Evolutionary conservation across 768 basidiomycete species (phyloP).

Genomic region (Gloeophyllum trabeum): DNA sequence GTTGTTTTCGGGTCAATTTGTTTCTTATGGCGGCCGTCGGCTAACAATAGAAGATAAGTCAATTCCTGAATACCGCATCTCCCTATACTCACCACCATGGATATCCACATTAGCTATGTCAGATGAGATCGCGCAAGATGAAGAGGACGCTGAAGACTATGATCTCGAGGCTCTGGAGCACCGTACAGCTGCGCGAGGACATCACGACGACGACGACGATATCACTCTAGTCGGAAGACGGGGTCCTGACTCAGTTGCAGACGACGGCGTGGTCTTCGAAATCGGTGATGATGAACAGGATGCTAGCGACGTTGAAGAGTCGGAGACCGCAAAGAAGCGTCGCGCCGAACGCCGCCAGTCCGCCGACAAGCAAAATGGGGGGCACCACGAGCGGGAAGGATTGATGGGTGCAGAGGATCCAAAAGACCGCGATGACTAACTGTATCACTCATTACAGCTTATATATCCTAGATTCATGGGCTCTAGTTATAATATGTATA

Average conservation of each 20-base stretch:
- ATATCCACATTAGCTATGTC: slow-evolving; percentile 81
- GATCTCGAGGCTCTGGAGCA: slow-evolving; percentile 68
- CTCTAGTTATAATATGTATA: slow-evolving; percentile 12
- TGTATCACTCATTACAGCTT: background rate
- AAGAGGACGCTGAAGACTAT: slow-evolving; percentile 89
- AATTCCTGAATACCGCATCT: slow-evolving; percentile 1
- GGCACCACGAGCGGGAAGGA: slow-evolving; percentile 52
- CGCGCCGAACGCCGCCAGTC: slow-evolving; percentile 25
- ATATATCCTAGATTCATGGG: slow-evolving; percentile 8
- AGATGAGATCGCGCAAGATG: slow-evolving; percentile 91
- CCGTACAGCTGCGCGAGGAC: slow-evolving; percentile 27
- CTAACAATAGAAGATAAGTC: slow-evolving; percentile 77
- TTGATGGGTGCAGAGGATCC: slow-evolving; percentile 41
- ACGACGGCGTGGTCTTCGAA: slow-evolving; percentile 79
- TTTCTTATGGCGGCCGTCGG: slow-evolving; percentile 91
- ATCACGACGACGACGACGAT: slow-evolving; percentile 60
- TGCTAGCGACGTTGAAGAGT: slow-evolving; percentile 51
- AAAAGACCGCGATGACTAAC: slow-evolving; percentile 25
- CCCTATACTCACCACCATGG: slow-evolving; percentile 12
- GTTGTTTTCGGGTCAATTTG: slow-evolving; percentile 70
- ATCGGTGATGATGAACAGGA: slow-evolving; percentile 68
- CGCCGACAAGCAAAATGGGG: slow-evolving; percentile 33
- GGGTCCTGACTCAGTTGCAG: slow-evolving; percentile 34
- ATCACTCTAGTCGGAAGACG: slow-evolving; percentile 60
- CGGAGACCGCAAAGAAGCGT: slow-evolving; percentile 35